Base-by-base conservation (phyloP, 2,329 filamentous ascomycete species). In the Decorospora gaudefroyi region DNA sequence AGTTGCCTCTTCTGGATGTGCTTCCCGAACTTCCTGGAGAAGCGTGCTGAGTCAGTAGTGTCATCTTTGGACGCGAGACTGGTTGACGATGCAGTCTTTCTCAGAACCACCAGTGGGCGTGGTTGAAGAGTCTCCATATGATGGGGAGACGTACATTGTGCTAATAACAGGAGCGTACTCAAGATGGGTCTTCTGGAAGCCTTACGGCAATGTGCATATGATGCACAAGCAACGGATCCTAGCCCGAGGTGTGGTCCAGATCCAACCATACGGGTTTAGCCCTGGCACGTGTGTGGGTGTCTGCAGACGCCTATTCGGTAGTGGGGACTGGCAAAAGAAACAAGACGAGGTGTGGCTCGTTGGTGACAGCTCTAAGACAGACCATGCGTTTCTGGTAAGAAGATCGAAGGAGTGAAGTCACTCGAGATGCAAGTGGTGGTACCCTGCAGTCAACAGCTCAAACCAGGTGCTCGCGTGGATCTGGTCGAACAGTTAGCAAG, bases 1-100 rank as follows among this genome's bases (percentile, higher is more conserved):
- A 99, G 88, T 81, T 99, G 93, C 71, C 91, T 87, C 79, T 96
- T 96, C 78, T 97, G 93, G 60, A 99, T 96, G 72, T 96, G 90
- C 79, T 99, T 99, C 73, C 93, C 93, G 78, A 99, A 99, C 83
- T 99, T 99, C 93, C 92, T 99, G 52, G 59, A 64, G 46, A 69
- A 70, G 45, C 63, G 65, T 27, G 62, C 55, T 40, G 61, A 61
- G 64, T 70, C 65, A 69, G 68, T 69, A 22, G 60, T 61, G 37
- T 69, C 65, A 40, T 68, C 64, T 53, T 69, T 68, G 44, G 64
- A 65, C 13, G 63, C 60, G 30, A 70, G 55, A 53, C 64, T 68
- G 30, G 61, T 68, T 13, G 61, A 61, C n/a, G 65, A 69, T 40
- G 59, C 54, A 34, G 59, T 61, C 59, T 68, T 70, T 43, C 53